Evolutionary conservation across 768 basidiomycete genomes (phyloP).

Genomic region (Suillus sp.): DNA sequence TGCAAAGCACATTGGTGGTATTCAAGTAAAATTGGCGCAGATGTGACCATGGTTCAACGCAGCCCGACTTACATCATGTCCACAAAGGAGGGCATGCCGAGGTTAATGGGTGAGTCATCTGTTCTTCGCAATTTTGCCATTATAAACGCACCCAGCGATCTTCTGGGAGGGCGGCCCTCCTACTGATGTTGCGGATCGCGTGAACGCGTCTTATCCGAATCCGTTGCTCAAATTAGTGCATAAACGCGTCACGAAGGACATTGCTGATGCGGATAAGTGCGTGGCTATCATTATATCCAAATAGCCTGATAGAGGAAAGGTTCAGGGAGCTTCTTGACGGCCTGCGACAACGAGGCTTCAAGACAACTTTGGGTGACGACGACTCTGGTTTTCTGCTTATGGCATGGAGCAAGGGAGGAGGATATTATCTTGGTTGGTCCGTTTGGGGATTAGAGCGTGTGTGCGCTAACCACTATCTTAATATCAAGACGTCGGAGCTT

Average conservation of each 20-base stretch:
- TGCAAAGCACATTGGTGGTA: background rate
- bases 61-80: constrained; percentile 57
- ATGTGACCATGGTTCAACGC: constrained; percentile 53
- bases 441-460: background rate
- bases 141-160: constrained; percentile 11
- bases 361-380: constrained; percentile 49
- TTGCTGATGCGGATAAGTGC: constrained; percentile 60
- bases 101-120: constrained; percentile 18
- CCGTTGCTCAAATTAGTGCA: constrained; percentile 33
- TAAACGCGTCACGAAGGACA: constrained; percentile 39
- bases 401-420: constrained; percentile 52
- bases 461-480: background rate
- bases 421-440: constrained; percentile 64
- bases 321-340: constrained; percentile 54
- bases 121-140: constrained; percentile 19
- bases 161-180: constrained; percentile 51
- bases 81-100: constrained; percentile 41
- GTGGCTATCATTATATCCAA: constrained; percentile 14
- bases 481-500: constrained; percentile 40
- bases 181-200: constrained; percentile 55
- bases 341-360: constrained; percentile 60
- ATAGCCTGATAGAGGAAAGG: background rate
- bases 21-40: constrained; percentile 21
- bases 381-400: constrained; percentile 53
- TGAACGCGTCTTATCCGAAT: constrained; percentile 50